Evolutionary conservation across 2,329 filamentous ascomycete genomes (phyloP), one percentile per base, ranked within the genome.

Genomic region (Xylariaceae sp.): DNA sequence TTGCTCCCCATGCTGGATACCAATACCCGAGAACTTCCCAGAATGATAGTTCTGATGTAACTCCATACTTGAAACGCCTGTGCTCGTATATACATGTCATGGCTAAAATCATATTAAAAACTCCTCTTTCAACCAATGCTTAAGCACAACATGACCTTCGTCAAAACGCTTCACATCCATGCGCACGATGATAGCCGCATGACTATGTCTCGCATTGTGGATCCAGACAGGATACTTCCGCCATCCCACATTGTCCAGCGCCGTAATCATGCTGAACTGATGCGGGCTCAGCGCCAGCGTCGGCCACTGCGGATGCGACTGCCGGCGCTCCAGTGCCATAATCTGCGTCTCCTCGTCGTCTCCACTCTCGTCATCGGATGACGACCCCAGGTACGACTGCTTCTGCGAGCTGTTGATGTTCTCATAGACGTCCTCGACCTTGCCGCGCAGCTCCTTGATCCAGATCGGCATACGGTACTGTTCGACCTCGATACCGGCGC

Each of bases 171-270:
- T 68, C 59, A 79, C 82, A 30, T 85, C 78, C 43, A 72, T 78
- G 29, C 91, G 78, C 28, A 94, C 82, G 49, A 97, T 87, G 36
- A 97, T 95, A 3, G 90, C 90, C 0, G 90, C 91, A 63, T 97
- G 91, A 45, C 79, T 87, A 60, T 95, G 88, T n/a, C 73, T 68
- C 41, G 81, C 75, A 4, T 89, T 85, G 49, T 85, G 84, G 30
- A 93, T 90, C 65, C 85, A 83, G 3, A 90, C 79, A 1, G 75
- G 78, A 50, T 79, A 83, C 60, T 83, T 85, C 36, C 73, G 70
- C 76, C 79, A 84, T 4, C 74, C 72, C 2, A 83, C 59, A n/a
- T 63, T 60, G 54, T 97, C 81, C 37, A 97, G 69, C 9, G 81
- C 78, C 22, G 85, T 74, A 47, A 95, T 86, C 79, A 95, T 95